A percentile compares a stretch with the other conserved stretches of the same genome.
Evolutionary conservation across 1,284 basidiomycete species (phyloP).

Genomic region (Moesziomyces sp.): DNA sequence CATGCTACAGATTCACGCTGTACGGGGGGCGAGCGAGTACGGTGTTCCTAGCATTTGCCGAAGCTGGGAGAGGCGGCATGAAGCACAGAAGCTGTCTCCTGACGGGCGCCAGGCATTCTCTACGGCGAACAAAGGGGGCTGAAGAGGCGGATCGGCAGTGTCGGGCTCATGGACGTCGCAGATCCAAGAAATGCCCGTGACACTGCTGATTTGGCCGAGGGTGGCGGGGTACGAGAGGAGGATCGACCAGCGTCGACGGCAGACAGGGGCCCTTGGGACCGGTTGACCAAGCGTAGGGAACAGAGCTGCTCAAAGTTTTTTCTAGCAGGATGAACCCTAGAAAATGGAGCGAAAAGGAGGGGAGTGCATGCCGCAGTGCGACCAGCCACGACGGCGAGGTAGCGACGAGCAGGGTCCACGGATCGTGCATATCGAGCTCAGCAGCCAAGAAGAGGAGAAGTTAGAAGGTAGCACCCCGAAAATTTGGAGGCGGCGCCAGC

Average conservation of each 20-base stretch:
- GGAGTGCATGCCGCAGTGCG: neutral
- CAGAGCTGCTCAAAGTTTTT: constrained; percentile 13
- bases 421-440: constrained; percentile 14
- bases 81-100: constrained; percentile 3
- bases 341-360: constrained; percentile 20
- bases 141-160: constrained; percentile 39
- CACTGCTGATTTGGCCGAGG: constrained; percentile 31
- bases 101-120: constrained; percentile 3
- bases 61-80: constrained; percentile 9
- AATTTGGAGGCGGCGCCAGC: constrained; percentile 11
- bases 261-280: neutral
- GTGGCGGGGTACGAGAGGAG: constrained; percentile 17
- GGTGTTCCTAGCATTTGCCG: constrained; percentile 39
- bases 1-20: constrained; percentile 19
- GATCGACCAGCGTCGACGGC: constrained; percentile 11
- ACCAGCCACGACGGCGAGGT: constrained; percentile 1
- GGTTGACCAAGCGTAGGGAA: constrained; percentile 1
- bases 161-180: constrained; percentile 18
- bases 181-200: constrained; percentile 42
- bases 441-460: constrained; percentile 37
- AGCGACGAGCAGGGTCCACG: constrained; percentile 11
- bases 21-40: constrained; percentile 1
- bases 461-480: constrained; percentile 38
- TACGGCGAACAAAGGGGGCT: constrained; percentile 38
- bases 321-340: constrained; percentile 21